phyloP scores from a whole-genome alignment of 306 rosid species.

The Vigna unguiculata region DNA sequence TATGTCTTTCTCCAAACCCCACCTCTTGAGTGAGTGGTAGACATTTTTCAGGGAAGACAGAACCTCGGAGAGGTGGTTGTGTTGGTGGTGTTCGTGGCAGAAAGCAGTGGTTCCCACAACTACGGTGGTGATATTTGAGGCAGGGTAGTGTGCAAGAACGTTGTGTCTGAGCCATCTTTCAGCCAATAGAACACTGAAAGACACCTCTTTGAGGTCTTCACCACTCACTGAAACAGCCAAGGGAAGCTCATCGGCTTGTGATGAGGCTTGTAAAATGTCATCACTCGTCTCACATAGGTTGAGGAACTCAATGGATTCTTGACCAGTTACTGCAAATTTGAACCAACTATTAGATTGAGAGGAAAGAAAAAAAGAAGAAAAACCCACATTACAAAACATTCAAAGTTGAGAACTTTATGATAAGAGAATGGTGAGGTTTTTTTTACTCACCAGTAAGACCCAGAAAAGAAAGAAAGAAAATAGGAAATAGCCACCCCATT shows the following conservation, averaged over 20 bases:
- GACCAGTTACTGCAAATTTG: constrained; percentile 63
- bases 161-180: constrained; percentile 77
- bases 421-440: neutral
- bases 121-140: constrained; percentile 70
- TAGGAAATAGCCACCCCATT: constrained; percentile 46
- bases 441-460: constrained; percentile 69
- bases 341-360: neutral
- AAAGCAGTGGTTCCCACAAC: constrained; percentile 53
- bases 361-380: neutral
- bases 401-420: constrained; percentile 25
- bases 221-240: constrained; percentile 64
- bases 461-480: constrained; percentile 48
- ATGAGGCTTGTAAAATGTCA: constrained; percentile 44
- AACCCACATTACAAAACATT: neutral
- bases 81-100: constrained; percentile 53
- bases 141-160: constrained; percentile 75
- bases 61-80: constrained; percentile 43
- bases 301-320: constrained; percentile 59
- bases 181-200: constrained; percentile 66
- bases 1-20: constrained; percentile 84
- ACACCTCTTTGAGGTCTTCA: constrained; percentile 56
- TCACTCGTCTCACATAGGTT: constrained; percentile 54
- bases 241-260: constrained; percentile 55
- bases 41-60: constrained; percentile 70
- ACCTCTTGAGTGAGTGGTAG: constrained; percentile 72